Evolutionary conservation across 257 asterid species (phyloP), one percentile per base, ranked within the genome.

Genomic region (Misopates orontium): DNA sequence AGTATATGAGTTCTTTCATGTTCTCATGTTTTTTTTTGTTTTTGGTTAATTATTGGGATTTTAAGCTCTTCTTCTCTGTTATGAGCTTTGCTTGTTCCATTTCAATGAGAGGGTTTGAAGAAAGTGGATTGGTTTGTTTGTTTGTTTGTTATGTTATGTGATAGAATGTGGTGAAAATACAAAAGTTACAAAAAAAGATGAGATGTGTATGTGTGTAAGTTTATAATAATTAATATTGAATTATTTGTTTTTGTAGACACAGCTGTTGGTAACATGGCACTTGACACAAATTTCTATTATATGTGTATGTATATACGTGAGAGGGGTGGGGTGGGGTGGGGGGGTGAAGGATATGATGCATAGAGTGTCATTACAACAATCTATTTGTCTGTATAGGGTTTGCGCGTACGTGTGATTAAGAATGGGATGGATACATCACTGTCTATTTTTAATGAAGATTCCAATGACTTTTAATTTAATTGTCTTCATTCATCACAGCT

Each of bases 191-290:
- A 67, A n/a, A 7, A 54, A 68, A 21, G 83, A 87, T 81, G 70
- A 81, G 75, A 73, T 64, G 71, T 62, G 42, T 79, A 83, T 88
- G 79, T 87, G 80, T 10, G 11, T 60, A 59, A 39, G n/a, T n/a
- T n/a, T n/a, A n/a, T n/a, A n/a, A n/a, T n/a, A n/a, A n/a, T n/a
- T n/a, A 60, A 21, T 83, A 84, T 73, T 59, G 54, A 71, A 71
- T 28, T 61, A 60, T 54, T 67, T 55, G 31, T 47, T 59, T 32
- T 25, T 67, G 87, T 66, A 81, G 76, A 75, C 81, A 81, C 89
- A 84, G 93, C 91, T 87, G 96, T 69, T 74, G 72, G 65, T 83
- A 95, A 91, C 95, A 91, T 89, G 96, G 83, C 92, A 79, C 83
- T 90, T 87, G 88, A 83, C 88, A 85, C 88, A 63, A 59, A 67